Evolutionary conservation across 441 rosid genomes (phyloP).

Genomic region (Bruguiera hainesii): DNA sequence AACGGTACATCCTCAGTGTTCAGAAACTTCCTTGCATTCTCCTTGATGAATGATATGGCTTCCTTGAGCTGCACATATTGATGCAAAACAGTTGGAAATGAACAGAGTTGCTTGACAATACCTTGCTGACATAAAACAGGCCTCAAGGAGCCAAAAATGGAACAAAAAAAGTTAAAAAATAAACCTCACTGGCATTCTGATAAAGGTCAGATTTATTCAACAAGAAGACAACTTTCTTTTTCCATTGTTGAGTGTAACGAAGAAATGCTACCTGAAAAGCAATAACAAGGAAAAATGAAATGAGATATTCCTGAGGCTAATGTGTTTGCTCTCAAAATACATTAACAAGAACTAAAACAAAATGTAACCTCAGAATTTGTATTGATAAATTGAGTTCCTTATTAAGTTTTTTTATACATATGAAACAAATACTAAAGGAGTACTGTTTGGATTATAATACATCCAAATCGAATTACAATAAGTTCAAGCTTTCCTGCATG

Average conservation of each 20-base stretch:
- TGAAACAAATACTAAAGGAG: too few relatives aligned
- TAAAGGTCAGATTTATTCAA: conserved; percentile 91
- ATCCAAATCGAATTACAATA: too few relatives aligned
- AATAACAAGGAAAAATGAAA: conserved; percentile 16
- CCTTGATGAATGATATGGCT: conserved; percentile 73
- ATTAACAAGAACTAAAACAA: neutral
- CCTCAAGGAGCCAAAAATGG: conserved; percentile 7
- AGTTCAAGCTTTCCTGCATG: too few relatives aligned
- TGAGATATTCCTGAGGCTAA: neutral
- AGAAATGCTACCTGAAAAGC: conserved; percentile 78
- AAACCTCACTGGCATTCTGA: conserved; percentile 73
- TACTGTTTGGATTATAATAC: too few relatives aligned
- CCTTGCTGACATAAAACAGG: conserved; percentile 12
- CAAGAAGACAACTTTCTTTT: conserved; percentile 84
- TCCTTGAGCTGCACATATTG: conserved; percentile 71
- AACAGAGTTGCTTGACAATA: conserved; percentile 8
- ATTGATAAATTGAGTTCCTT: too few relatives aligned
- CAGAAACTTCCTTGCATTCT: conserved; percentile 73
- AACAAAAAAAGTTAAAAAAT: conserved; percentile 1
- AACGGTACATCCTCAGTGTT: conserved; percentile 61
- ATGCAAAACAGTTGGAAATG: conserved; percentile 13
- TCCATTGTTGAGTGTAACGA: conserved; percentile 92
- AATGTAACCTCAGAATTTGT: neutral
- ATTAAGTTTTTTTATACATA: too few relatives aligned
- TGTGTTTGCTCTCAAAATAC: too few relatives aligned